These are phyloP conservation scores for Parsonsia alboflavescens DNA, from an alignment of 257 asterid species.

Conservation along the genomic window DNA sequence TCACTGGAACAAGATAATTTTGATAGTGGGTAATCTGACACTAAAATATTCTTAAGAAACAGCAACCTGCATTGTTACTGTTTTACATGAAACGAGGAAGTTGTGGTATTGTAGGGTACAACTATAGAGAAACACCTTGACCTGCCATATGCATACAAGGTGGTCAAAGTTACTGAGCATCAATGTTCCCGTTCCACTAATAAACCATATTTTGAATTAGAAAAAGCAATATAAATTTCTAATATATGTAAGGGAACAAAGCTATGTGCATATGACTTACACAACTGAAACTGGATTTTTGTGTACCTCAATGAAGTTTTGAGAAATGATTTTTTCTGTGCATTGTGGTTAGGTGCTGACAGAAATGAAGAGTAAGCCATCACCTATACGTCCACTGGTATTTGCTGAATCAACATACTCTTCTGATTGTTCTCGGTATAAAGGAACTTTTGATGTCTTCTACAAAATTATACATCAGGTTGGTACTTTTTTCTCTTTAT, in stretches of 20 bases:
- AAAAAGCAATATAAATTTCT: neutral
- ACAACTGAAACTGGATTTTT: neutral
- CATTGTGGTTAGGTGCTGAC: conserved; percentile 45
- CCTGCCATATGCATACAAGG: neutral
- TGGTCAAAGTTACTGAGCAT: neutral
- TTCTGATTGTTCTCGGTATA: conserved; percentile 52
- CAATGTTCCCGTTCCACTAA: neutral
- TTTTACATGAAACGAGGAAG: neutral
- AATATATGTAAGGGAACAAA: neutral
- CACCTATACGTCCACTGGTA: conserved; percentile 29
- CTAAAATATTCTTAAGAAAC: neutral
- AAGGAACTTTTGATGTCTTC: conserved; percentile 73
- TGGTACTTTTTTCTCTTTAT: conserved; percentile 21
- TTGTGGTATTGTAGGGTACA: neutral
- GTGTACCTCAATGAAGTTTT: neutral
- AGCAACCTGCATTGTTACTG: neutral
- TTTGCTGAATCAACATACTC: conserved; percentile 41
- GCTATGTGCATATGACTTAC: neutral
- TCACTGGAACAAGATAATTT: neutral
- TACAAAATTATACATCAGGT: conserved; percentile 70
- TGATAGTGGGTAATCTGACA: neutral
- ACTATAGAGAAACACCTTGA: neutral
- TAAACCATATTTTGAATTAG: neutral
- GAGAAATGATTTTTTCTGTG: conserved; percentile 13
- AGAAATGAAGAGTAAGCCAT: conserved; percentile 32